Percentiles rank a stretch among this genome's conserved stretches.
Conservation (phyloP, 2,329 filamentous ascomycete genomes). For the Exophiala phaeomuriformis region DNA sequence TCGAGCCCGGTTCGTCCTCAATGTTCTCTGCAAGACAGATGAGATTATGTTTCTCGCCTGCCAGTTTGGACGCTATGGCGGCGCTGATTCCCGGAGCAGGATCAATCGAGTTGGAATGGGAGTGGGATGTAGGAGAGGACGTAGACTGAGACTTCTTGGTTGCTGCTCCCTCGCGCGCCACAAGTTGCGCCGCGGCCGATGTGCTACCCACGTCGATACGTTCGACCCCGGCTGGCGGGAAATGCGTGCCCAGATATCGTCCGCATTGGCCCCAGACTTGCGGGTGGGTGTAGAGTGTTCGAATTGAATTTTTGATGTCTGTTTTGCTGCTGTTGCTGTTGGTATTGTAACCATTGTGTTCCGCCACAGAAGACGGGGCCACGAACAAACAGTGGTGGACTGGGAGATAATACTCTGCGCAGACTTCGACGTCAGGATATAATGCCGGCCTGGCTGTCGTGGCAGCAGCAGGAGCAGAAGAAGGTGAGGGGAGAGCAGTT, state of each 20-base stretch:
- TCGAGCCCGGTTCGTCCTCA: constrained; percentile 39
- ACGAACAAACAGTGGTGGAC: constrained; percentile 82
- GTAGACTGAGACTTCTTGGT: no score
- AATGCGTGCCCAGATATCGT: constrained; percentile 53
- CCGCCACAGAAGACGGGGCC: constrained; percentile 6
- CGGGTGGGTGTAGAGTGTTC: constrained; percentile 81
- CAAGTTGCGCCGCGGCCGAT: constrained; percentile 73
- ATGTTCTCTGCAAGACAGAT: constrained; percentile 54
- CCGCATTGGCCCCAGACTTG: constrained; percentile 93
- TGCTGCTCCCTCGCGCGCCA: constrained; percentile 36
- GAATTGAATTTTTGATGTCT: constrained; percentile 44
- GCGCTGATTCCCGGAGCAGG: constrained; percentile 44
- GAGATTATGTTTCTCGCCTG: constrained; percentile 61
- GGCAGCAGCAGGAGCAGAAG: no score
- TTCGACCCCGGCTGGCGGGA: constrained; percentile 42
- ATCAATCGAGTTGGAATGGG: constrained; percentile 37
- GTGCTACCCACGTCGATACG: constrained; percentile 79
- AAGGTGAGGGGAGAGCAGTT: neutral
- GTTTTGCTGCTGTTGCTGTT: neutral
- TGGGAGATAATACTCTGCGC: constrained; percentile 75
- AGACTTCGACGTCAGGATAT: constrained; percentile 65
- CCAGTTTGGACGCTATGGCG: constrained; percentile 70
- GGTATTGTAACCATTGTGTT: neutral
- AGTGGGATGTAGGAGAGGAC: no score
- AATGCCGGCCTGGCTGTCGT: constrained; percentile 27